Base-by-base conservation (phyloP, 106 monocot species). In the Dendrobium officinale region DNA sequence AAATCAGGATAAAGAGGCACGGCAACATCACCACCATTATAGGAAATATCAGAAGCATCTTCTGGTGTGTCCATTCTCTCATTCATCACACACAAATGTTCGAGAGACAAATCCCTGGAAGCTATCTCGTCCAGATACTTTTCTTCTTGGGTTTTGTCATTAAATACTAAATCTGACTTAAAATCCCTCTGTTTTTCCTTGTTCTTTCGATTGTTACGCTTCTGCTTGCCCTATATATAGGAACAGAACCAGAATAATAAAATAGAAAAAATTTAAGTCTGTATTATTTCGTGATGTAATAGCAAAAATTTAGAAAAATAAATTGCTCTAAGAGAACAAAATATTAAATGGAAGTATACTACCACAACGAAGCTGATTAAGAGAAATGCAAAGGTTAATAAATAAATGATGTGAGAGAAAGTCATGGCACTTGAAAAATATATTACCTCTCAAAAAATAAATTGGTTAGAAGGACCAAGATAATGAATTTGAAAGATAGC, bases 171-270 rank as follows among this genome's bases (percentile, higher is more conserved):
- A 79, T 87, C 84, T 80, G 64, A 78, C 79, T 86, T 97, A 67
- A 85, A 91, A 56, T 99, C 91, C 75, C 75, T 91, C 47, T 56
- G 84, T 78, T 80, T 91, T n/a, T 93, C 98, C 88, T 99, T 96
- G 45, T 79, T 84, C 80, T 93, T 91, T 24, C 87, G 90, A 86
- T 67, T 86, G 86, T 81, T 89, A 20, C 89, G 86, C 75, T 86
- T 91, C 81, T 92, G 90, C 59, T 93, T 93, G 77, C 81, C 84
- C 92, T 92, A 75, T 11, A 61, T 61, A 10, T 22, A 81, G 37
- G 81, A 31, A 64, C 4, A 31, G 8, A 70, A 13, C 5, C 3
- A 67, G 9, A 7, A 45, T 1, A 37, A 70, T 9, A 70, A 37
- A 70, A 31, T 70, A 37, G 70, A 44, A 74, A 13, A 37, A 74